Base-by-base conservation (phyloP, 202 grass and related monocot species). In the Zoysia matrella region DNA sequence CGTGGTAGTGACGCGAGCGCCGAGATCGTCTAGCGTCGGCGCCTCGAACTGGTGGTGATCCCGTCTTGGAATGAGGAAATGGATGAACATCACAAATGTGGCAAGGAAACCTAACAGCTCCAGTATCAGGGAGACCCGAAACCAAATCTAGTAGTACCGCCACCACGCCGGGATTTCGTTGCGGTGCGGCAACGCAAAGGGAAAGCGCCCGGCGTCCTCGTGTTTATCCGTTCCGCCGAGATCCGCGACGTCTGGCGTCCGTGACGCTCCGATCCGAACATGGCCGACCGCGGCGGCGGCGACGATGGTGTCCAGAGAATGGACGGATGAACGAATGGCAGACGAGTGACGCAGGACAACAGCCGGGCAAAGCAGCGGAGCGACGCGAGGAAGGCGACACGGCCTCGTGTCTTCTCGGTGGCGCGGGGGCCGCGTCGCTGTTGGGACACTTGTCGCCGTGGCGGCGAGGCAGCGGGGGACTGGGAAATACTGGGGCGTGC, bases 391-490 rank as follows among this genome's bases (percentile, higher is more conserved):
- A 60, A 30, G 18, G 2, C 58, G 58, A 62, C 58, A 30, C 58
- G 58, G 22, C 58, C 16, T 22, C 56, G 30, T 36, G 30, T 36
- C 30, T 40, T 52, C 4, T 7, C 0, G 7, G 42, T 49, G 56
- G 48, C 48, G 4, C 58, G 16, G 16, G 16, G 57, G 58, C 18
- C 2, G 60, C 52, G 61, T 76, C 70, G 63, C 75, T 84, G 75
- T 80, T 40, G 43, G 81, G 81, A 84, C 86, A 88, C 86, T 80
- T 84, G 86, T 88, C 81, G 81, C 41, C 81, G 41, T 8, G 60
- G 30, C 60, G 60, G 16, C 18, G 7, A 60, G 58, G 18, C 58
- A 3, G 3, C 2, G 8, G 60, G 3, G 8, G 3, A 15, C 49
- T 51, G 15, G 52, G 14, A 1, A 36, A 36, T 5, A 1, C 78